Percentiles rank a stretch among this genome's conserved stretches.
Evolutionary conservation across 768 basidiomycete species (phyloP).

Genomic region (Rubroboletus pulcherrimus): DNA sequence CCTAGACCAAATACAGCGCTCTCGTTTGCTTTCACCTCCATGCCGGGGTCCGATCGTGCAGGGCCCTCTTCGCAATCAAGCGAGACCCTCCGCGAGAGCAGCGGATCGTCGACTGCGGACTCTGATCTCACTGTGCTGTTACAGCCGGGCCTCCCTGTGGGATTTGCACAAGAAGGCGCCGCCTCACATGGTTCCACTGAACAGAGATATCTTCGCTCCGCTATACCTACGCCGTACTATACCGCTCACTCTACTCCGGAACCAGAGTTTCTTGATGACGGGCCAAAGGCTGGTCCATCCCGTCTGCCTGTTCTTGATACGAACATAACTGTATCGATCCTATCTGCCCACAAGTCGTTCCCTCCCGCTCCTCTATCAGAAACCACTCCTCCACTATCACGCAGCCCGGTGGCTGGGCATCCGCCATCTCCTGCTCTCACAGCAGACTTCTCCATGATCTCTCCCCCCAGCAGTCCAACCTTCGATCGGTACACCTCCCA

Average conservation of each 20-base stretch:
- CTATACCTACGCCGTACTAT: constrained; percentile 30
- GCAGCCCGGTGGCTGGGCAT: constrained; percentile 19
- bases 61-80: background rate
- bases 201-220: constrained; percentile 20
- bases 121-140: constrained; percentile 22
- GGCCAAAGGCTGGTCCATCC: constrained; percentile 26
- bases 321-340: constrained; percentile 9
- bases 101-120: constrained; percentile 15
- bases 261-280: constrained; percentile 16
- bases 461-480: constrained; percentile 37
- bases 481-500: constrained; percentile 32
- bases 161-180: constrained; percentile 11
- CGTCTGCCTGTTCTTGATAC: constrained; percentile 24
- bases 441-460: constrained; percentile 46
- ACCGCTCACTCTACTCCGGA: constrained; percentile 32
- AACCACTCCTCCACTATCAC: constrained; percentile 22
- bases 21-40: constrained; percentile 10
- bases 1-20: constrained; percentile 1
- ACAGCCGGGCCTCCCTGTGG: constrained; percentile 6
- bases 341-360: constrained; percentile 16
- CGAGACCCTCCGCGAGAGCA: background rate
- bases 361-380: constrained; percentile 27
- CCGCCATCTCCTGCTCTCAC: constrained; percentile 45
- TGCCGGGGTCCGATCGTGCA: constrained; percentile 1
- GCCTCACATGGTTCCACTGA: constrained; percentile 8